Conservation (phyloP, 768 basidiomycete genomes). For the Mycena indigotica region DNA sequence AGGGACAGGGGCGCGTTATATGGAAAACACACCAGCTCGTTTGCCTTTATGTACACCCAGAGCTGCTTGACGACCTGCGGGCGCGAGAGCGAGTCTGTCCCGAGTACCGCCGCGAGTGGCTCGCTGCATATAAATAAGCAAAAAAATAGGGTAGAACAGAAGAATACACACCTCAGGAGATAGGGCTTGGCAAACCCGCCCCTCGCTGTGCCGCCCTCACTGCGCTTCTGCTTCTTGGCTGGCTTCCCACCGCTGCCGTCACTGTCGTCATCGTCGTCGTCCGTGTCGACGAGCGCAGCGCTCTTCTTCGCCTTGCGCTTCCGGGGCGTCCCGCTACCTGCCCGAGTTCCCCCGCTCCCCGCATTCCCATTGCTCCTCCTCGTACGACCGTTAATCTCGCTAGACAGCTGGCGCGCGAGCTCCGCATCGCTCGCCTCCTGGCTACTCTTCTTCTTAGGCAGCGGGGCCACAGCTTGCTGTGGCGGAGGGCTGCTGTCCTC, state of each 20-base stretch:
- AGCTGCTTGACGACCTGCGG: slow-evolving; percentile 90
- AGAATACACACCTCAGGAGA: slow-evolving; percentile 57
- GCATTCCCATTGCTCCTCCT: slow-evolving; percentile 44
- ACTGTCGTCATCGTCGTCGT: slow-evolving; percentile 48
- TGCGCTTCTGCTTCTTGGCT: slow-evolving; percentile 45
- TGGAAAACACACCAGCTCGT: slow-evolving; percentile 50
- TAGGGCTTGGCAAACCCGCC: slow-evolving; percentile 84
- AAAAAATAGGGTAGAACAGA: slow-evolving; percentile 9
- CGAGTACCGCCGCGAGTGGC: slow-evolving; percentile 71
- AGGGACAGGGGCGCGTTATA: too few relatives aligned
- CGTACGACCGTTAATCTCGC: slow-evolving; percentile 67
- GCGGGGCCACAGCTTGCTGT: slow-evolving; percentile 51
- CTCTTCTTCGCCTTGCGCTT: slow-evolving; percentile 58
- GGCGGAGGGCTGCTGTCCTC: slow-evolving; percentile 37
- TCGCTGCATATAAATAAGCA: slow-evolving; percentile 47
- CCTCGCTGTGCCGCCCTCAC: slow-evolving; percentile 52
- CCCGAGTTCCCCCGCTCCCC: slow-evolving; percentile 26
- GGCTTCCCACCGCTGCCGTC: slow-evolving; percentile 42
- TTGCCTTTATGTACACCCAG: slow-evolving; percentile 85
- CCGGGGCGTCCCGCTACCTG: slow-evolving; percentile 39
- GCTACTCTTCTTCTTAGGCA: slow-evolving; percentile 41
- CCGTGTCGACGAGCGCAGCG: slow-evolving; percentile 50
- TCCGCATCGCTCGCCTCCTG: slow-evolving; percentile 67
- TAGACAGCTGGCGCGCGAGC: slow-evolving; percentile 70
- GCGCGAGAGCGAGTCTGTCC: slow-evolving; percentile 70